Evolutionary conservation across 164 flowering plant species (phyloP), one percentile per base, ranked within the genome.

Genomic region (Sedum album): DNA sequence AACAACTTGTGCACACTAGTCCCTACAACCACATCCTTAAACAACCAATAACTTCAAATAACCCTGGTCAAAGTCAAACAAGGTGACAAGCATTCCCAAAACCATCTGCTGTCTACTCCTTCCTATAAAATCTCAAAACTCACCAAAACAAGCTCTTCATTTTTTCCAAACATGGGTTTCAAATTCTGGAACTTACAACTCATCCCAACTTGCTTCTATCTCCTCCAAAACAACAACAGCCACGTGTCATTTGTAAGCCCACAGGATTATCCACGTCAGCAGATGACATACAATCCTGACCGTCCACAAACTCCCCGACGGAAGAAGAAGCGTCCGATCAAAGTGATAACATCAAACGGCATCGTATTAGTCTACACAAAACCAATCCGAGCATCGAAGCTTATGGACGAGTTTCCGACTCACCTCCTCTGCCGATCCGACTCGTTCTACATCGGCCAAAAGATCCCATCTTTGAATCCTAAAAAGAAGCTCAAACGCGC

Each of bases 341-440:
- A 82, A 76, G 77, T 88, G 31, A 77, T 88, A 21, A 76, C 75
- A 62, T 77, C 83, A 0, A 87, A 88, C 60, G 88, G 90, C 8
- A 2, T 67, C 1, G 82, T 88, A 25, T 70, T 70, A 66, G 76
- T 83, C 77, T 88, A 84, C 41, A 73, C 83, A 71, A 70, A 79
- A 8, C 86, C 86, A 5, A 72, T 88, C 49, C 66, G 70, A 8
- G 93, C 76, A 2, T 80, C 83, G 0, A 79, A 86, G 69, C 76
- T 88, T 39, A 80, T 86, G 83, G 18, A 71, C 11, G 83, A 85
- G 76, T n/a, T n/a, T n/a, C n/a, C n/a, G n/a, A n/a, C n/a, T n/a
- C n/a, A n/a, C n/a, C n/a, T n/a, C n/a, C n/a, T 83, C 14, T 88
- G 94, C 69, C 79, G 78, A 15, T 81, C 89, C 0, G 90, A 86